Evolutionary conservation across 2,329 filamentous ascomycete species (phyloP), one percentile per base, ranked within the genome.

Genomic region (Neofusicoccum laricinum): DNA sequence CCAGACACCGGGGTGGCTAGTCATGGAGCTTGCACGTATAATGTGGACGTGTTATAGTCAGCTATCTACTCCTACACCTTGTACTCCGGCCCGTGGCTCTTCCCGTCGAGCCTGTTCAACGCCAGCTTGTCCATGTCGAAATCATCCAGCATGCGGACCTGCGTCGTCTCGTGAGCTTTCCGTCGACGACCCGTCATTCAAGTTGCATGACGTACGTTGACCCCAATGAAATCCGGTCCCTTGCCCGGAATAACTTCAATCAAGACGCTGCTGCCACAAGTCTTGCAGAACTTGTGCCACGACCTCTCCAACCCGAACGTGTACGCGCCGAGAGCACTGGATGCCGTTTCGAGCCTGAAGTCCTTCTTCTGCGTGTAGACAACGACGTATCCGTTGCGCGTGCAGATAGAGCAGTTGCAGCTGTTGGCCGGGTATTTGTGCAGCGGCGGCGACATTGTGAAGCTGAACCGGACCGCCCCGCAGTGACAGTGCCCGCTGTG

Each of bases 401-500:
- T 73, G 68, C 82, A 84, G 55, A 78, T 77, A 14, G 81, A 84
- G 69, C 82, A 84, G 68, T 77, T 81, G 76, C 82, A 84, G 30
- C 78, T 70, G 19, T 81, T 58, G 4, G 84, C 78, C 64, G 77
- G 76, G 67, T 81, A 74, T 4, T 79, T 76, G 36, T 85, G 75
- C 19, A 82, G 79, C 19, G 83, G 82, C 34, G 80, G 81, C 36
- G 59, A 62, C 53, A 86, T 76, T 21, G 76, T 79, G 40, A 85
- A 75, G 17, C 77, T 76, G 68, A 84, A 82, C 65, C 78, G 74
- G 66, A 86, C 78, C 61, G 79, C 78, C 48, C 82, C 83, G 71
- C 84, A 86, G 71, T 86, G 83, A 67, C 84, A 86, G 64, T 79
- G 80, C 14, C 77, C 82, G 49, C 79, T 72, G 71, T 86, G 84